Evolutionary conservation across 805 yeast genomes (phyloP), one percentile per base, ranked within the genome.

Genomic region (Aciculoconidium aculeatum): DNA sequence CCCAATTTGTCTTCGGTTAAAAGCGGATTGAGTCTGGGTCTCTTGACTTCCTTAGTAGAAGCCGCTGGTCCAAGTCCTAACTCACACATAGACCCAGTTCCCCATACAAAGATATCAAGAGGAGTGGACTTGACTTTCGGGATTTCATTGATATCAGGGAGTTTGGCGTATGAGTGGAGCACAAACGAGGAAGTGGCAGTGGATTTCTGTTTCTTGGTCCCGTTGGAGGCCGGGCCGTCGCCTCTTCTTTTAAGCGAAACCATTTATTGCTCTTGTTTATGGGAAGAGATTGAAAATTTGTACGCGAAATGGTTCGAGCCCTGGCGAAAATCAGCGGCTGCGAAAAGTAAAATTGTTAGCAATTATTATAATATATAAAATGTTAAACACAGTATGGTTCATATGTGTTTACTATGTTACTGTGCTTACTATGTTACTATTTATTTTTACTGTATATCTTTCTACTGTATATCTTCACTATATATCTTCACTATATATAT

Each of bases 31-130:
- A 90, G 65, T 42, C 99, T 73, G 11, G 99, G 99, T 51, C 99
- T 76, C 50, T 92, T 92, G 12, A 92, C 96, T 53, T 88, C 96
- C 37, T 87, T 86, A 20, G 86, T 90, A 41, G 72, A 80, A 2
- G 94, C 85, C n/a, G 67, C 72, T 7, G 97, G 97, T 1, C 98
- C 99, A n/a, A 92, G 65, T 1, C 99, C 99, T 16, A 92, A 67
- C 53, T 92, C 98, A 64, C 96, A 87, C 92, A 92, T 90, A 1
- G 95, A 79, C 2, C 98, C 98, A 2, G 94, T 75, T 22, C 99
- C 99, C 82, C 94, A 92, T 20, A 85, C 94, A 51, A 83, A 90
- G 3, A 92, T 67, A 48, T 87, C 92, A 31, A 90, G 59, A 12
- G 72, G 68, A 15, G 62, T 58, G 2, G 65, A 41, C 39, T 64